Evolutionary conservation across 2,329 filamentous ascomycete species (phyloP), one percentile per base, ranked within the genome.

Genomic region (Alternaria triticimaculans): DNA sequence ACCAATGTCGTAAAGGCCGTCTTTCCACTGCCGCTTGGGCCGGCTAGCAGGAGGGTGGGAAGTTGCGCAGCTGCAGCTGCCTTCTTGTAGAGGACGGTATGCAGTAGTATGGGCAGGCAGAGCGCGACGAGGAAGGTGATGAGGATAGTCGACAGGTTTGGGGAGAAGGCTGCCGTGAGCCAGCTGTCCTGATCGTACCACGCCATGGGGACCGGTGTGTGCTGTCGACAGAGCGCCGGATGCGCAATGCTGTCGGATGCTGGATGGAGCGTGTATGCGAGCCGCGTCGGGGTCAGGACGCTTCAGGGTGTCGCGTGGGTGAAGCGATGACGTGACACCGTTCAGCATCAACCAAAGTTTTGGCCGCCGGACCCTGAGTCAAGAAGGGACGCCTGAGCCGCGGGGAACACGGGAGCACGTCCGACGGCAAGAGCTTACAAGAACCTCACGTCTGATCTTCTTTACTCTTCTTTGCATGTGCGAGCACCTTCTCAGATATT

Each of bases 1-100:
- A 92, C 90, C 71, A 96, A 86, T 21, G 93, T 94, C n/a, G 94
- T 83, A 33, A 98, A 88, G 9, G 92, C 87, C 0, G 96, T 98
- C 84, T 98, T 99, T 74, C 96, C 96, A 54, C 89, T 87, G 67
- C 90, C 92, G 60, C 90, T 90, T 15, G 95, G 93, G 1, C 96
- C 96, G 53, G 94, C 79, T 46, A 97, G 87, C 10, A 97, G 84
- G 64, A 98, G 89, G 8, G 90, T 91, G 54, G 95, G 93, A 25
- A 92, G 87, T 15, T 60, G 66, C 14, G 85, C 86, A 41, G 88
- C 88, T 73, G 91, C 90, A 14, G 89, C 86, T 43, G 87, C 87
- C 54, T 88, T 85, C 59, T 87, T 87, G 79, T 93, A 89, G 76
- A 97, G 87, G 76, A 91, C 83, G 62, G 88, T 79, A 83, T 98